Evolutionary conservation across 163 green algal species (phyloP), one percentile per base, ranked within the genome.

Genomic region (Coccomyxa subellipsoidea): DNA sequence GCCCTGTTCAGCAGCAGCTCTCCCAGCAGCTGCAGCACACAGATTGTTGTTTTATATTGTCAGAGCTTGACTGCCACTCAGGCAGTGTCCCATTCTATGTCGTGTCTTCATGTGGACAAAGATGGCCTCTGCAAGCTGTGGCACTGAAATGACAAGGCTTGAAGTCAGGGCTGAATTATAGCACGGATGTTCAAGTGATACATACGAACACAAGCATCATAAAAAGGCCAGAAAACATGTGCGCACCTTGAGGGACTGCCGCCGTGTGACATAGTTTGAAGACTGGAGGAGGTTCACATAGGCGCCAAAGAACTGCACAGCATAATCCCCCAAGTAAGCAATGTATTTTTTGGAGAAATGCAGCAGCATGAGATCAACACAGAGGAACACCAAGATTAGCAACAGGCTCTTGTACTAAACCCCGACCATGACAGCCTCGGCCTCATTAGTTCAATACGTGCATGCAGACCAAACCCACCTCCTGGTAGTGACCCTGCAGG

Each of bases 201-300:
- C n/a, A n/a, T n/a, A n/a, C n/a, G n/a, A n/a, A n/a, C n/a, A n/a
- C n/a, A n/a, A n/a, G n/a, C n/a, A n/a, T n/a, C n/a, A 75, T 66
- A 18, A 66, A 80, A 8, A 31, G 34, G 25, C 29, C 15, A 70
- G 76, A 35, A 69, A 69, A 38, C 31, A n/a, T n/a, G n/a, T n/a
- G 32, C 80, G 18, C 40, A 89, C 89, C 86, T 95, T 95, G 25
- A 96, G 87, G 15, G 80, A 90, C 79, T 97, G 93, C 39, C 96
- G 89, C 38, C 92, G 83, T 5, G 94, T 97, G 66, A 98, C 94
- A 83, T 98, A 98, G 86, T 98, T 98, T 47, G 90, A 89, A 3
- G 88, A 95, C 85, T 91, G 81, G 77, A 98, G 89, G 77, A 98
- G 87, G 80, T 88, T 85, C 23, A 85, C 85, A 86, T 95, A 98